phyloP scores from a whole-genome alignment of 768 basidiomycete genomes.

The Lenzites betulinus region DNA sequence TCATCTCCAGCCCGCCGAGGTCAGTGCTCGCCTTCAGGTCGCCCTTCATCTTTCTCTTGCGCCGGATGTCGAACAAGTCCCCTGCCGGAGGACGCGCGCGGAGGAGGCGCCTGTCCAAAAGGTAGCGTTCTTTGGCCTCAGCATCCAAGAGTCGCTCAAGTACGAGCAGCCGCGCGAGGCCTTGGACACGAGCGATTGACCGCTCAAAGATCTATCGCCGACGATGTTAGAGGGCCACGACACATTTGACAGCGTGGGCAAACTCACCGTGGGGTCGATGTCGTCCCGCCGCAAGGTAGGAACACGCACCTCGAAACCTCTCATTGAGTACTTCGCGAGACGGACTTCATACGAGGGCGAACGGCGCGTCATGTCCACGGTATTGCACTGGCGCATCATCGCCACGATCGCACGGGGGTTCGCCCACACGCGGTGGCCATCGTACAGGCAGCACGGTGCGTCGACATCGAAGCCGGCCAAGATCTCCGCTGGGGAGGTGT shows the following conservation, averaged over 20 bases:
- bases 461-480: constrained; percentile 71
- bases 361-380: constrained; percentile 60
- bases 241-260: not conserved
- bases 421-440: constrained; percentile 57
- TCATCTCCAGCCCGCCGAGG: constrained; percentile 51
- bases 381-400: constrained; percentile 69
- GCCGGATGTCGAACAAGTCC: constrained; percentile 28
- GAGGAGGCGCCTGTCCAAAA: constrained; percentile 49
- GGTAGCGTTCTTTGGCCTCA: constrained; percentile 46
- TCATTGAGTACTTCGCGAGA: constrained; percentile 55
- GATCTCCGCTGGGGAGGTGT: constrained; percentile 63
- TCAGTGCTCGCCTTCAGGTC: constrained; percentile 51
- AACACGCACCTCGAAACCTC: constrained; percentile 60
- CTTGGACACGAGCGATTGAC: constrained; percentile 55
- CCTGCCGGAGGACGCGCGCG: constrained; percentile 47
- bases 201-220: constrained; percentile 57
- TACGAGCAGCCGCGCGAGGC: constrained; percentile 62
- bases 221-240: not conserved
- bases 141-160: constrained; percentile 56
- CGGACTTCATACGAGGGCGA: constrained; percentile 68
- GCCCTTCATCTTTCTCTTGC: constrained; percentile 49
- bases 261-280: constrained; percentile 59
- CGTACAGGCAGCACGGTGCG: constrained; percentile 59
- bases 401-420: constrained; percentile 61
- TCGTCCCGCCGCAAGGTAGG: constrained; percentile 50